Conservation (phyloP, 768 basidiomycete genomes). For the Boletus rubescentipes region DNA sequence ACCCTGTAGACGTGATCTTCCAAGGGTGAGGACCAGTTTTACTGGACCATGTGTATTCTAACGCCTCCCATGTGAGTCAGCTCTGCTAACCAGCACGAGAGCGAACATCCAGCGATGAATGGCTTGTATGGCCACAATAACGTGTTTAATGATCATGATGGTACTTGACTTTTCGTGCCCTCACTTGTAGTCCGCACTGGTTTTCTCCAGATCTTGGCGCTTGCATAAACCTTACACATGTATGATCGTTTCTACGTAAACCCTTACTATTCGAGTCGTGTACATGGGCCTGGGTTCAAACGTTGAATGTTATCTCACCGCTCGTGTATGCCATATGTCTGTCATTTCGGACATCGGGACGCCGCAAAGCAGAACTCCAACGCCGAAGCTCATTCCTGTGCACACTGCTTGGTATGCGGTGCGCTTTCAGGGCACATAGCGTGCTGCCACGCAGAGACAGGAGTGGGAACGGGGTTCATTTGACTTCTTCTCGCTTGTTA, state of each 20-base stretch:
- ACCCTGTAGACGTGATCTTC: slow-evolving; percentile 5
- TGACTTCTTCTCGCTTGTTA: slow-evolving; percentile 3
- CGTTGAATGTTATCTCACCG: slow-evolving; percentile 7
- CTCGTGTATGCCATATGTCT: slow-evolving; percentile 27
- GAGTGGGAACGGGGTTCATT: slow-evolving; percentile 14
- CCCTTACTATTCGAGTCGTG: background rate
- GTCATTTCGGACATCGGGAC: slow-evolving; percentile 15
- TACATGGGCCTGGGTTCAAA: background rate
- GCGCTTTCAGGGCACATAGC: background rate
- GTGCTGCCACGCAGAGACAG: slow-evolving; percentile 1
- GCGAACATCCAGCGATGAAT: slow-evolving; percentile 10
- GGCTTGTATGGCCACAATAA: slow-evolving; percentile 5
- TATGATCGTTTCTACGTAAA: slow-evolving; percentile 1
- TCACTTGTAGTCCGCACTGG: background rate
- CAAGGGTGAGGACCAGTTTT: slow-evolving; percentile 8
- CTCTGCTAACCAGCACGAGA: slow-evolving; percentile 2
- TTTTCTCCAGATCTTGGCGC: background rate
- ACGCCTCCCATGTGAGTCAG: slow-evolving; percentile 7
- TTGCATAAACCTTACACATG: slow-evolving; percentile 10
- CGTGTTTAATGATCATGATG: slow-evolving; percentile 13
- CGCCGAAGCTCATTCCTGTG: slow-evolving; percentile 14
- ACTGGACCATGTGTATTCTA: background rate
- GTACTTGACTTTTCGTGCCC: slow-evolving; percentile 2
- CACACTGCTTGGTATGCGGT: slow-evolving; percentile 3
- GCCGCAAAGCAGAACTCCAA: background rate